Base-by-base conservation (phyloP, 139 green algal genomes). In the Micromonas pusilla region DNA sequence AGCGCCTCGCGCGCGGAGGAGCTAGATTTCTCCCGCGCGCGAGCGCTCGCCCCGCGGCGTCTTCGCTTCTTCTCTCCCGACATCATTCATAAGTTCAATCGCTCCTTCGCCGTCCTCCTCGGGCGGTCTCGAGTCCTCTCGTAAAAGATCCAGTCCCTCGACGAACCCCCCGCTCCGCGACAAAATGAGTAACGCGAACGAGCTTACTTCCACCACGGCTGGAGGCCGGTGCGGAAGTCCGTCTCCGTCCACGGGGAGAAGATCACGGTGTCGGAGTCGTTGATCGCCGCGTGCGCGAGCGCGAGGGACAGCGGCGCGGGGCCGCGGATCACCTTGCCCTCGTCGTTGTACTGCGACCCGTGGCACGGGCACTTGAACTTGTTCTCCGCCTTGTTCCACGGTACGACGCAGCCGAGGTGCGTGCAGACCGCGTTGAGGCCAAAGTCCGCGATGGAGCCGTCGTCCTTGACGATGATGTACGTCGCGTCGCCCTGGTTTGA, bases 351-450 rank as follows among this genome's bases (percentile, higher is more conserved):
- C 85, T 97, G 96, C 38, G 91, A 97, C 73, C 96, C 96, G 86
- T 99, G 96, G 92, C 95, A 99, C 30, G 95, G 95, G 92, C 95
- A 99, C 88, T 94, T 97, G 91, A 99, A 99, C 92, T 99, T 97
- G 87, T 98, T 98, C 90, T 99, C 94, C 54, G 90, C 92, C 84
- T 92, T 64, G 73, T 96, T 94, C 94, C 94, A 99, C 21, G 95
- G 95, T n/a, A 99, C 95, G 67, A 99, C 95, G 88, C 95, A 99
- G 63, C 96, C 95, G 79, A 99, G 81, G 87, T 99, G 96, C 34
- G 96, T 99, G 96, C 96, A 99, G 67, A 99, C 93, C 66, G 95
- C 94, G 85, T 99, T 99, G 3, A 99, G 73, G 77, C 96, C 96
- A 81, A 90, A 99, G 39, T 91, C 91, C 83, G 95, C 90, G 38